Percentiles rank a stretch among this genome's conserved stretches.
phyloP scores from a whole-genome alignment of 2,329 filamentous ascomycete genomes.

The Phaeoacremonium minimum region DNA sequence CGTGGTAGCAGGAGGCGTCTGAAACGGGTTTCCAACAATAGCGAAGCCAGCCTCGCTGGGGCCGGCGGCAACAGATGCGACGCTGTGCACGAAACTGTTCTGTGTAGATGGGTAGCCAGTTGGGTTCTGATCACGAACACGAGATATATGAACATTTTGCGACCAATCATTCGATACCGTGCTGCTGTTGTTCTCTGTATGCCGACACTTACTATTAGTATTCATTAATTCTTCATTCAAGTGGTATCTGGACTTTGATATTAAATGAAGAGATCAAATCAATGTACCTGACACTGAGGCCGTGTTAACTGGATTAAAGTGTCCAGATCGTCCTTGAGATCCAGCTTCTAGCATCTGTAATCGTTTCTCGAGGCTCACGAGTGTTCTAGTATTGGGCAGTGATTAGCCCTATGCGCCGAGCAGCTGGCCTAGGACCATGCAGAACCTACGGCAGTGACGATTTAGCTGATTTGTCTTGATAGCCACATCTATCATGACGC shows the following conservation, averaged over 20 bases:
- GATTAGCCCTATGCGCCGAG: conserved; percentile 4
- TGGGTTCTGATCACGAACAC: not conserved
- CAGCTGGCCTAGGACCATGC: not conserved
- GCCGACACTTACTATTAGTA: not conserved
- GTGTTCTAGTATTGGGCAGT: conserved; percentile 3
- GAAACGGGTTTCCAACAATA: not conserved
- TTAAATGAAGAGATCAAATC: not conserved
- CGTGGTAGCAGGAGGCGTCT: conserved; percentile 2
- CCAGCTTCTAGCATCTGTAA: not conserved
- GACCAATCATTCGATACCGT: not conserved
- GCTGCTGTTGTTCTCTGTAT: not conserved
- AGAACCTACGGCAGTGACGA: conserved; percentile 5
- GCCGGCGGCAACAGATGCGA: not conserved
- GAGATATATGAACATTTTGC: not conserved
- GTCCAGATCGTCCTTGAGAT: not conserved
- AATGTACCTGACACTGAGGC: not conserved
- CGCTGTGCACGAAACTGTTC: not conserved
- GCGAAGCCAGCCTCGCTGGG: not conserved
- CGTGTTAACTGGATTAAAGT: not conserved
- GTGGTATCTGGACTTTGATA: no score
- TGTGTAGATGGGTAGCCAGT: not conserved
- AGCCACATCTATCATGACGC: conserved; percentile 13
- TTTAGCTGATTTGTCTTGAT: conserved; percentile 9
- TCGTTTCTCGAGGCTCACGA: not conserved
- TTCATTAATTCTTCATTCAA: not conserved